These are phyloP conservation scores for Tylopilus subfusipes DNA, from an alignment of 768 basidiomycete genomes.

Conservation along the genomic window DNA sequence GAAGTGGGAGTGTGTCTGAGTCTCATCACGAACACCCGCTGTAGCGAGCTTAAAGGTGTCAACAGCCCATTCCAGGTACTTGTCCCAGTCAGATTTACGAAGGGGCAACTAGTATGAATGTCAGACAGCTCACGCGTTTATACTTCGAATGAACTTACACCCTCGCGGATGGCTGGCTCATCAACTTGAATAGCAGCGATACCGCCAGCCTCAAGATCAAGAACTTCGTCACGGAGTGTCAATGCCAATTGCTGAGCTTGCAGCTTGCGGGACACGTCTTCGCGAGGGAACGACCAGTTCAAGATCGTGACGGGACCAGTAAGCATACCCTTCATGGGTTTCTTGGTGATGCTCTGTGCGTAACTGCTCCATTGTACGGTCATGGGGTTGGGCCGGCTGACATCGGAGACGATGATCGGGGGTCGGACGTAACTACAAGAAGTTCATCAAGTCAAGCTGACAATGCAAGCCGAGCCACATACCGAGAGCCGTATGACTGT, in stretches of 20 bases:
- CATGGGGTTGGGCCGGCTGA: constrained; percentile 89
- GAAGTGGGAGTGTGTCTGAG: constrained; percentile 99
- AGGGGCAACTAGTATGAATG: constrained; percentile 70
- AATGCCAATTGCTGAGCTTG: constrained; percentile 99
- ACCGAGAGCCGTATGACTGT: constrained; percentile 98
- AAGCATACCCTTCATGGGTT: constrained; percentile 99
- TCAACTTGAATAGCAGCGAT: constrained; percentile 99
- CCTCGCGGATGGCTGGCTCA: constrained; percentile 99
- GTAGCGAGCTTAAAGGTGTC: constrained; percentile 98
- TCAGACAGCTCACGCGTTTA: neutral
- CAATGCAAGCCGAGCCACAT: constrained; percentile 24
- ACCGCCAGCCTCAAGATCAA: constrained; percentile 94
- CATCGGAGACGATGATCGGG: constrained; percentile 97
- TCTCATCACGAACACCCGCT: constrained; percentile 88
- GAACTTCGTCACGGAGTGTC: constrained; percentile 95
- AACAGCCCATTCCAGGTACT: constrained; percentile 96
- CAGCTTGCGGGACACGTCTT: constrained; percentile 91
- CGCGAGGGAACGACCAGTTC: constrained; percentile 99
- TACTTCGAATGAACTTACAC: constrained; percentile 48
- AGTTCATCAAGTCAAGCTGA: constrained; percentile 6
- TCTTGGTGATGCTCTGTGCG: constrained; percentile 89
- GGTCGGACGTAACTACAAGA: constrained; percentile 84
- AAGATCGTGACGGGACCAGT: constrained; percentile 98
- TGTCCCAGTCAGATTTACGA: constrained; percentile 93
- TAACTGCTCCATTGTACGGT: constrained; percentile 97